A percentile compares a stretch with the other conserved stretches of the same genome.
These are phyloP conservation scores for Amylostereum chailletii DNA, from an alignment of 1,284 basidiomycete genomes.

Conservation along the genomic window DNA sequence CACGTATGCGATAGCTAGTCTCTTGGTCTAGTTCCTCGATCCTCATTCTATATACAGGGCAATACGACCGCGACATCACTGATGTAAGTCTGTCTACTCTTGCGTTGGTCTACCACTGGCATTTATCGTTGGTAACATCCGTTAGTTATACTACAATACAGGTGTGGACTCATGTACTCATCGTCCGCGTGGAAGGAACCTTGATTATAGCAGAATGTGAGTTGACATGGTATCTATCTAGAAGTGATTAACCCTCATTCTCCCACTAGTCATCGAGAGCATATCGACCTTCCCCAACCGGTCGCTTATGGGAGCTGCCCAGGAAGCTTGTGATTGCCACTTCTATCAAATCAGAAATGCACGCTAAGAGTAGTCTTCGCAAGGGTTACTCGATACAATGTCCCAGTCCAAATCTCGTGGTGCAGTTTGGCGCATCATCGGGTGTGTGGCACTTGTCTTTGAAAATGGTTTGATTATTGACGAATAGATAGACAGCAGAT, in stretches of 20 bases:
- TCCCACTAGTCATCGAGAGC: conserved; percentile 30
- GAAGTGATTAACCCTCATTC: neutral
- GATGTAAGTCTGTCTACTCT: conserved; percentile 27
- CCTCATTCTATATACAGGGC: conserved; percentile 23
- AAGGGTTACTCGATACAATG: conserved; percentile 48
- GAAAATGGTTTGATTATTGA: neutral
- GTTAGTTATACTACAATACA: conserved; percentile 49
- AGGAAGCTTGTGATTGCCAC: conserved; percentile 40
- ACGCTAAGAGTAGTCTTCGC: neutral
- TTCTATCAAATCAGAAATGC: neutral
- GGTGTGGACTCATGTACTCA: conserved; percentile 17
- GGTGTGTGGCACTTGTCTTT: conserved; percentile 22
- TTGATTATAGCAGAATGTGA: conserved; percentile 21
- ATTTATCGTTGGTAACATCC: neutral
- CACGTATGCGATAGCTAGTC: conserved; percentile 25
- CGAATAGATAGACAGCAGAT: conserved; percentile 38
- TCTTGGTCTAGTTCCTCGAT: neutral
- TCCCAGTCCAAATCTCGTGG: conserved; percentile 38
- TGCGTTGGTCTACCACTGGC: neutral
- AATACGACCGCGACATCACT: conserved; percentile 59
- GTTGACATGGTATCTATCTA: conserved; percentile 2
- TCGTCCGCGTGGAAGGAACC: too few species aligned
- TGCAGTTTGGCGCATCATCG: conserved; percentile 51
- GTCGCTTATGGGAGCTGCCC: conserved; percentile 48
- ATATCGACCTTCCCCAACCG: conserved; percentile 36